Evolutionary conservation across 140 eudicot genomes (phyloP).

Genomic region (Ambrosia hybrid): DNA sequence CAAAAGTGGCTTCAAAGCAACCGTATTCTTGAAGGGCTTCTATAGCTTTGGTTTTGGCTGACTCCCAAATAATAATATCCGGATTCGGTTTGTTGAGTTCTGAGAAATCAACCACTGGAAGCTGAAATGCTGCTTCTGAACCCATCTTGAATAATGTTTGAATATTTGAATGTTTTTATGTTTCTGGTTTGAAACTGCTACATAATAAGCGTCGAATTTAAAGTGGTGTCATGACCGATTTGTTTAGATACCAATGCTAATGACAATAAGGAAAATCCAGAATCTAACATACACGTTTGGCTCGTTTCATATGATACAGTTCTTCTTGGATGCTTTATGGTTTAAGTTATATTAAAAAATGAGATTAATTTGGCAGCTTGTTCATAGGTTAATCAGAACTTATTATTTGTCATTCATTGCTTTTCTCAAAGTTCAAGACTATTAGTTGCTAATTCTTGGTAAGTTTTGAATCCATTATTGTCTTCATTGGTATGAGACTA

Average conservation of each 20-base stretch:
- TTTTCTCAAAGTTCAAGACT: neutral
- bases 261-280: neutral
- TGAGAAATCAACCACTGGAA: slow-evolving; percentile 36
- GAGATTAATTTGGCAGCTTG: neutral
- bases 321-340: neutral
- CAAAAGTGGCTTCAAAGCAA: slow-evolving; percentile 35
- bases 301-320: too few species aligned
- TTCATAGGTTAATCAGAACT: slow-evolving; percentile 21
- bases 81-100: neutral
- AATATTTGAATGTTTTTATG: slow-evolving; percentile 20
- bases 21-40: slow-evolving; percentile 29
- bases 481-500: slow-evolving; percentile 12
- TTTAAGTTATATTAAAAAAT: neutral
- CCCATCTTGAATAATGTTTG: slow-evolving; percentile 26
- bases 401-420: neutral
- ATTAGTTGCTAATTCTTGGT: neutral
- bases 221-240: neutral
- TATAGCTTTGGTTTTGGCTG: slow-evolving; percentile 16
- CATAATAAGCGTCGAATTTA: slow-evolving; percentile 2
- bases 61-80: slow-evolving; percentile 23
- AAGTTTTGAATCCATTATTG: slow-evolving; percentile 12
- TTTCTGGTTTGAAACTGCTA: neutral
- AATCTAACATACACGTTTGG: neutral
- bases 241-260: neutral
- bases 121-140: slow-evolving; percentile 39